phyloP scores from a whole-genome alignment of 768 basidiomycete species.

The Hygrophorus pudorinus region DNA sequence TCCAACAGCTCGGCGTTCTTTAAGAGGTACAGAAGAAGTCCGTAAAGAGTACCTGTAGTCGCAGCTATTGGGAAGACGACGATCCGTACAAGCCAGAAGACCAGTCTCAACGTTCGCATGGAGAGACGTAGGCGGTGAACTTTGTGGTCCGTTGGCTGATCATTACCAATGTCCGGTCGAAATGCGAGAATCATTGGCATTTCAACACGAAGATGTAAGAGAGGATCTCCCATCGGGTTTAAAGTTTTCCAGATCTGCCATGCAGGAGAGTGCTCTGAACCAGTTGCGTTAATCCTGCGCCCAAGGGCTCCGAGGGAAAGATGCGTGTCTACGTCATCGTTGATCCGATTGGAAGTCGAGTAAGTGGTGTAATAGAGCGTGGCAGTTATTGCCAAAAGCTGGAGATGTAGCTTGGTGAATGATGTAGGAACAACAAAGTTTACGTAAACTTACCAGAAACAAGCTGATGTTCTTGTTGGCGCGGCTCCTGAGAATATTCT shows the following conservation, averaged over 20 bases:
- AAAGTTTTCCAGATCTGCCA: constrained; percentile 69
- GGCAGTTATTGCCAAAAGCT: constrained; percentile 73
- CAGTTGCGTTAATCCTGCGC: constrained; percentile 20
- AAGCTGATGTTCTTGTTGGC: constrained; percentile 73
- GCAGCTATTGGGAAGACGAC: constrained; percentile 76
- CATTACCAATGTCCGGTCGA: constrained; percentile 24
- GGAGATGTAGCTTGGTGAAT: constrained; percentile 4
- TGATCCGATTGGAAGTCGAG: constrained; percentile 28
- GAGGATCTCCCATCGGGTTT: constrained; percentile 54
- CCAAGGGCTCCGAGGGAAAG: constrained; percentile 22
- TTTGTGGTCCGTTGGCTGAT: constrained; percentile 10
- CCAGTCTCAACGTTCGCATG: constrained; percentile 33
- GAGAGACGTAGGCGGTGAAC: constrained; percentile 23
- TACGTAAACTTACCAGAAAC: constrained; percentile 45
- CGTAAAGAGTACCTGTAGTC: constrained; percentile 67
- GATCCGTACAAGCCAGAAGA: constrained; percentile 74
- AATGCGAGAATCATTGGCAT: constrained; percentile 71
- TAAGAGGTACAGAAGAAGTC: constrained; percentile 73
- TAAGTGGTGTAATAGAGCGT: constrained; percentile 69
- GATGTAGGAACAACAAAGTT: constrained; percentile 6
- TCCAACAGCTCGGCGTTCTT: constrained; percentile 89
- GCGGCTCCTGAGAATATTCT: constrained; percentile 50
- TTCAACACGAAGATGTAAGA: constrained; percentile 75
- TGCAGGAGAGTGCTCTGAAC: constrained; percentile 33
- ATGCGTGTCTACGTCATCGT: constrained; percentile 19